These are phyloP conservation scores for Colletotrichum musicola DNA, from an alignment of 2,329 filamentous ascomycete genomes.

Conservation along the genomic window DNA sequence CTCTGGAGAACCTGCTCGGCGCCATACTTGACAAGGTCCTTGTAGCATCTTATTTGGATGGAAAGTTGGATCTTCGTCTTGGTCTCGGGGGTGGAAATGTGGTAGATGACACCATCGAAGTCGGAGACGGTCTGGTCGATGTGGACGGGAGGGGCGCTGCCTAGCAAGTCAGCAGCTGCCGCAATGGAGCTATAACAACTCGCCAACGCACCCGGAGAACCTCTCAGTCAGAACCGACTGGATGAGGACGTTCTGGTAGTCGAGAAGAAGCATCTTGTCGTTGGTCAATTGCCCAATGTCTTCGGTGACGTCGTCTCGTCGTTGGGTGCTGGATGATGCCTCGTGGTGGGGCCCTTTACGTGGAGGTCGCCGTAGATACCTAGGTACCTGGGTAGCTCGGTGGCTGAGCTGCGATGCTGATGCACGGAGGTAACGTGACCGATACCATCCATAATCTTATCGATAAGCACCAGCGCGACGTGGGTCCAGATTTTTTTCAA, in stretches of 20 bases:
- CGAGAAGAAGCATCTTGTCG: slow-evolving; percentile 86
- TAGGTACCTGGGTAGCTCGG: slow-evolving; percentile 18
- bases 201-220: slow-evolving; percentile 79
- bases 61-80: slow-evolving; percentile 97
- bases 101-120: slow-evolving; percentile 98
- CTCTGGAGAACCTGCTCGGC: slow-evolving; percentile 91
- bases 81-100: slow-evolving; percentile 94
- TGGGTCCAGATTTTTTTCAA: neutral
- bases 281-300: slow-evolving; percentile 25
- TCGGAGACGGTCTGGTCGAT: slow-evolving; percentile 99
- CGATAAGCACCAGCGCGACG: slow-evolving; percentile 35
- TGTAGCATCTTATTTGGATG: slow-evolving; percentile 93
- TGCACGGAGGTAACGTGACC: neutral
- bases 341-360: slow-evolving; percentile 40
- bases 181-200: slow-evolving; percentile 28
- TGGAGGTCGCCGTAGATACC: slow-evolving; percentile 32
- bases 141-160: slow-evolving; percentile 83
- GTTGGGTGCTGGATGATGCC: slow-evolving; percentile 39
- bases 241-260: slow-evolving; percentile 99
- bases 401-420: slow-evolving; percentile 33
- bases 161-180: slow-evolving; percentile 52
- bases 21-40: slow-evolving; percentile 92
- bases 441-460: slow-evolving; percentile 23
- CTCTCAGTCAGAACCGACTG: slow-evolving; percentile 96
- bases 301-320: slow-evolving; percentile 30